These are phyloP conservation scores for Canna indica DNA, from an alignment of 176 grass and related monocot genomes.

Conservation along the genomic window DNA sequence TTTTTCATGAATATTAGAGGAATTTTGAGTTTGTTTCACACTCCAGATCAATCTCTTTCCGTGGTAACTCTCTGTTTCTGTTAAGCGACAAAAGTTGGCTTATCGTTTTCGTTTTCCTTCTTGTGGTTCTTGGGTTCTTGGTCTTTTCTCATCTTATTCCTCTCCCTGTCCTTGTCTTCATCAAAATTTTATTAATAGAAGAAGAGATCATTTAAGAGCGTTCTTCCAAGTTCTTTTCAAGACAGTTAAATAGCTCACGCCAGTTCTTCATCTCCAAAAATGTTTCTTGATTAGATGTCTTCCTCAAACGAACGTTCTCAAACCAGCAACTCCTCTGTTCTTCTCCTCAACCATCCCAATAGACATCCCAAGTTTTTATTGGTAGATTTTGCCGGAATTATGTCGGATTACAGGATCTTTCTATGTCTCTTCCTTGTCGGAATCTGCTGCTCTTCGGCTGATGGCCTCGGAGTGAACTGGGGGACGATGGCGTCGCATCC, in stretches of 20 bases:
- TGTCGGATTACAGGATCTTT: background rate
- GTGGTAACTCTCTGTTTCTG: background rate
- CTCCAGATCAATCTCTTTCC: background rate
- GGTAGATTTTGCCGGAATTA: background rate
- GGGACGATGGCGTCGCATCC: slow-evolving; percentile 32
- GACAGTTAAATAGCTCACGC: background rate
- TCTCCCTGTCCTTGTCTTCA: background rate
- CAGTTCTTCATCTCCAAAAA: background rate
- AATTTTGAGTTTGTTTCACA: background rate
- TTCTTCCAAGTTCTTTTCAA: background rate
- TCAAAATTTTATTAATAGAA: background rate
- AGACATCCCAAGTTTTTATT: no score
- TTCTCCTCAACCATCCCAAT: no score
- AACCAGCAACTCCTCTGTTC: background rate
- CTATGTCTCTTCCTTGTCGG: background rate
- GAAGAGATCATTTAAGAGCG: background rate
- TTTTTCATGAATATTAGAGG: background rate
- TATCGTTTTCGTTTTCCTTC: background rate
- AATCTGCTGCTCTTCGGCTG: slow-evolving; percentile 5
- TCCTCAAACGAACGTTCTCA: background rate
- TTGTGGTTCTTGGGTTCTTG: background rate
- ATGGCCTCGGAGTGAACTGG: slow-evolving; percentile 45
- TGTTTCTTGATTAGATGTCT: background rate
- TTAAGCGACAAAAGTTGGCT: background rate
- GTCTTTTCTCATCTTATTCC: background rate